Evolutionary conservation across 1,139 yeast species (phyloP), one percentile per base, ranked within the genome.

Genomic region (Blastobotrys petasosporus): DNA sequence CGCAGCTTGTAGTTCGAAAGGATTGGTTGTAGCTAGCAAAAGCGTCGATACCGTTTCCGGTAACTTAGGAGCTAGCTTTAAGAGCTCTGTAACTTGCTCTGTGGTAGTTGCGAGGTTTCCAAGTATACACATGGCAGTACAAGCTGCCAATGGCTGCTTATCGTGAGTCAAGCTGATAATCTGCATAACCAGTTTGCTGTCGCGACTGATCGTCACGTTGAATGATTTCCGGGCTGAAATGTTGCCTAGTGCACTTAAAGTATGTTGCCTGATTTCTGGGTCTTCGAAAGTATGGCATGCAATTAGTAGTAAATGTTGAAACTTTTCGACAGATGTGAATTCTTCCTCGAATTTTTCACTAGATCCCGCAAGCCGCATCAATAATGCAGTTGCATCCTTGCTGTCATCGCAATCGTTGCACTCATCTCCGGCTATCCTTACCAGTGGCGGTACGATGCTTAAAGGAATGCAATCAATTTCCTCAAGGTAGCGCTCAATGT

Each of bases 1-100:
- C n/a, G 55, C 53, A 17, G 56, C 52, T 44, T 59, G 64, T 11
- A 59, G 45, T 37, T 53, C 61, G 41, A 51, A 51, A 4, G 58
- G 53, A 39, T 49, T 34, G 23, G 43, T 32, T 49, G 53, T 47
- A 11, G 12, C 13, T 29, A 13, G 13, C 17, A 45, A 37, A 12
- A 44, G 33, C 11, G 29, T 20, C 46, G 52, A 41, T 10, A 47
- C 42, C 4, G 40, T 9, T 6, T 37, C 39, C 16, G 51, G 40
- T 9, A 55, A 23, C 3, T 40, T 33, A 1, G 58, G 55, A 32
- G 38, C 36, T 1, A 34, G 35, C n/a, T 44, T 36, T 5, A 54
- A 34, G 12, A 57, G 35, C 10, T 29, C 32, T 9, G 42, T 37
- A 4, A 51, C 56, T 9, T n/a, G 31, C n/a, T 44, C 51, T 9